phyloP scores from a whole-genome alignment of 164 flowering plant genomes.

The Aristolochia fimbriata region DNA sequence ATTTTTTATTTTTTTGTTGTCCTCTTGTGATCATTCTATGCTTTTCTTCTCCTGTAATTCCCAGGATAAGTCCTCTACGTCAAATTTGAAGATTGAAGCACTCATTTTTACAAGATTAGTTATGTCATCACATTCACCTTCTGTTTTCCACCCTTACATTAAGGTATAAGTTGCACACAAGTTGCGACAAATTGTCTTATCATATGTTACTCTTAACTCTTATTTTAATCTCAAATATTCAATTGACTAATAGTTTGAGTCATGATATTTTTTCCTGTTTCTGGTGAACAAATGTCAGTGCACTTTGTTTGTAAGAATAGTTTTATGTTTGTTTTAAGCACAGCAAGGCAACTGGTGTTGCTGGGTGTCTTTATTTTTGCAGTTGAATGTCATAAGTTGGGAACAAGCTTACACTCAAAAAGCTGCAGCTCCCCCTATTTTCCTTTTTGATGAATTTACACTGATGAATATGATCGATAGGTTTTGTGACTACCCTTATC shows the following conservation, averaged over 20 bases:
- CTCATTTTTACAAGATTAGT: slow-evolving; percentile 89
- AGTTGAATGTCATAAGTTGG: no score
- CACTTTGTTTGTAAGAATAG: no score
- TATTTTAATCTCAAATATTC: background rate
- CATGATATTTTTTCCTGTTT: no score
- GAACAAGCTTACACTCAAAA: no score
- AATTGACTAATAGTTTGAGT: background rate
- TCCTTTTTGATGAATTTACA: background rate
- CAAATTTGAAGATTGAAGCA: slow-evolving; percentile 94
- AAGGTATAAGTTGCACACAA: slow-evolving; percentile 35
- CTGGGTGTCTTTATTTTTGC: no score
- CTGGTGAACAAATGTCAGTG: no score
- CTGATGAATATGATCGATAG: background rate
- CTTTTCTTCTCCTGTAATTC: slow-evolving; percentile 3
- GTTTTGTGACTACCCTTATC: background rate
- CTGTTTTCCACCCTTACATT: slow-evolving; percentile 84
- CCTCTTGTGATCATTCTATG: background rate
- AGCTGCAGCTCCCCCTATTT: no score
- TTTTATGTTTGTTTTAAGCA: no score
- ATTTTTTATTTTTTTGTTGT: no score
- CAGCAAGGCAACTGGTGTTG: no score
- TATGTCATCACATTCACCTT: slow-evolving; percentile 86
- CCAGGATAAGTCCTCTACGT: slow-evolving; percentile 88
- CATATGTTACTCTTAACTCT: no score
- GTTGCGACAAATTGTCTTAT: background rate